A percentile compares a stretch with the other conserved stretches of the same genome.
phyloP scores from a whole-genome alignment of 2,329 filamentous ascomycete species.

The Fusarium sp. region DNA sequence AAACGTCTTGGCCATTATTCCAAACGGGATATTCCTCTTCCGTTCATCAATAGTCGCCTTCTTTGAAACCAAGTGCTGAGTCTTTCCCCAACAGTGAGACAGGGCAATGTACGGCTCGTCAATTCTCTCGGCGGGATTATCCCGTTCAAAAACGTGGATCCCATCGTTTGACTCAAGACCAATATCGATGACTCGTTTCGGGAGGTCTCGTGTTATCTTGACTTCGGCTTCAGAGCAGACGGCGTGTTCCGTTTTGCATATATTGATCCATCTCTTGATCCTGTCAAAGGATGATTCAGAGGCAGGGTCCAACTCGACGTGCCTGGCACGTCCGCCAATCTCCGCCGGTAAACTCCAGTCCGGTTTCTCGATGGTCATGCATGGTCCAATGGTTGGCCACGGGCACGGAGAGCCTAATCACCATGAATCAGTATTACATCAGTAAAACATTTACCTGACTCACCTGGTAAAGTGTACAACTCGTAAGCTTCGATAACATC shows the following conservation, averaged over 20 bases:
- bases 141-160: constrained; percentile 33
- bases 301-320: constrained; percentile 31
- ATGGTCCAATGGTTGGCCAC: constrained; percentile 36
- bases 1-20: constrained; percentile 30
- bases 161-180: constrained; percentile 28
- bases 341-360: constrained; percentile 4
- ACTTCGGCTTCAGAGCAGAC: constrained; percentile 31
- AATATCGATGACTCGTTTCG: constrained; percentile 38
- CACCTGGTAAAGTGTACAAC: constrained; percentile 37
- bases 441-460: fast-evolving
- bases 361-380: constrained; percentile 23
- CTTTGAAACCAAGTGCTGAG: constrained; percentile 19
- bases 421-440: background rate
- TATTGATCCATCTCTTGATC: constrained; percentile 35
- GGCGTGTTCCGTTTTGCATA: constrained; percentile 24
- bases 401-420: constrained; percentile 19
- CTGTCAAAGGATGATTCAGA: constrained; percentile 19
- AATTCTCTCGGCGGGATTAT: constrained; percentile 11
- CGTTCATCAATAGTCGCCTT: constrained; percentile 24
- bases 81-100: constrained; percentile 42
- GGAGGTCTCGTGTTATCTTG: constrained; percentile 9
- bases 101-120: constrained; percentile 35
- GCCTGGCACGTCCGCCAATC: constrained; percentile 23
- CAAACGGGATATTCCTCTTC: constrained; percentile 37
- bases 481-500: constrained; percentile 23